These are phyloP conservation scores for Notholithocarpus densiflorus DNA, from an alignment of 306 rosid species.

Conservation along the genomic window DNA sequence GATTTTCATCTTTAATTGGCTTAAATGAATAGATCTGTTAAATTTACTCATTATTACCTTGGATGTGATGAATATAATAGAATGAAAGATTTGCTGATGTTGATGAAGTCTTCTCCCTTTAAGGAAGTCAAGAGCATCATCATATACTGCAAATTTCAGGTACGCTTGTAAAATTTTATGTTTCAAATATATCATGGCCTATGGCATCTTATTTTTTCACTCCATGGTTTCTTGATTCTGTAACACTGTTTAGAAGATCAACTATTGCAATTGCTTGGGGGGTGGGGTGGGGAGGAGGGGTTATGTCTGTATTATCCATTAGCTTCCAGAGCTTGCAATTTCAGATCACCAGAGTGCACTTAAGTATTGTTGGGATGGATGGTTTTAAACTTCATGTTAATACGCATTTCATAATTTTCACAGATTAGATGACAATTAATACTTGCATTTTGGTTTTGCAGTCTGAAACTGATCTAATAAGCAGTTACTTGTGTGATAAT, in stretches of 20 bases:
- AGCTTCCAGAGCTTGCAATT: background rate
- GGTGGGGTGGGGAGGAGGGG: too few relatives aligned
- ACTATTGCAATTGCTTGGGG: too few relatives aligned
- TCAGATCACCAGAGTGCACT: constrained; percentile 8
- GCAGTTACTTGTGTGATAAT: constrained; percentile 70
- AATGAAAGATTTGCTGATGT: constrained; percentile 69
- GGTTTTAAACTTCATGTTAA: constrained; percentile 7
- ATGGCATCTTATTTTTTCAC: constrained; percentile 10
- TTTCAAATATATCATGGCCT: constrained; percentile 13
- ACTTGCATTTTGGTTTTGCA: constrained; percentile 39
- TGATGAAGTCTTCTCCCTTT: constrained; percentile 77
- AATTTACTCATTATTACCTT: constrained; percentile 8
- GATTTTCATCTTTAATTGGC: constrained; percentile 10
- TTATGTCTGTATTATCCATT: background rate
- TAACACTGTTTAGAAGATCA: background rate
- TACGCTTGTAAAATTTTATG: constrained; percentile 27
- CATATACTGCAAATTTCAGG: constrained; percentile 96
- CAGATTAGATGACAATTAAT: constrained; percentile 19
- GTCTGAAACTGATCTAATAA: constrained; percentile 71
- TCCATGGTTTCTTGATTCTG: background rate
- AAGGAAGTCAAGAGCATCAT: constrained; percentile 74
- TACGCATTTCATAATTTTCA: constrained; percentile 2
- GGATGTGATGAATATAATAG: constrained; percentile 36
- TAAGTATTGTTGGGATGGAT: constrained; percentile 5
- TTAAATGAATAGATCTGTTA: constrained; percentile 10